Conservation (phyloP, 2,329 filamentous ascomycete genomes). For the Dactylella cylindrospora region DNA sequence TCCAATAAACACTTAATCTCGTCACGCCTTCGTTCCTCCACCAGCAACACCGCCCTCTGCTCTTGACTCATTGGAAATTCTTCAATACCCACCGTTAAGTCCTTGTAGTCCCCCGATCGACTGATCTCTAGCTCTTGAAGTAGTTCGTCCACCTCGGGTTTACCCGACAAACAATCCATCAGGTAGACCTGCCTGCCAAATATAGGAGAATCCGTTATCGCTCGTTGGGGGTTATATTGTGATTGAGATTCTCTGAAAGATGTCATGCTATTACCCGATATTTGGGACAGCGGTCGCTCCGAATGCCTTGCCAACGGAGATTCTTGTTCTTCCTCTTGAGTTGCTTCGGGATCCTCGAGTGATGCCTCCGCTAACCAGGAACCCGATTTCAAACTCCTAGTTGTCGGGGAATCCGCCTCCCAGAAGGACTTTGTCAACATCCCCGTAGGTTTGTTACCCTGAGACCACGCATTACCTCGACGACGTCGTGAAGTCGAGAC, state of each 20-base stretch:
- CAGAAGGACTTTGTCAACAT: slow-evolving; percentile 28
- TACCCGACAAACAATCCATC: slow-evolving; percentile 29
- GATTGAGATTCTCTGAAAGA: slow-evolving; percentile 5
- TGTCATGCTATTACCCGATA: slow-evolving; percentile 16
- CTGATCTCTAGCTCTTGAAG: slow-evolving; percentile 12
- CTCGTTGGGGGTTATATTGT: slow-evolving; percentile 6
- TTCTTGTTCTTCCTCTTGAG: neutral
- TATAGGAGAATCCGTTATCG: slow-evolving; percentile 10
- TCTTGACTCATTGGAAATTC: neutral
- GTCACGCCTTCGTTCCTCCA: slow-evolving; percentile 26
- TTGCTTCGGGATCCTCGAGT: neutral
- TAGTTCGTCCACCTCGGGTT: slow-evolving; percentile 19
- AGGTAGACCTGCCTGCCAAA: slow-evolving; percentile 35
- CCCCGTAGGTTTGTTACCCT: slow-evolving; percentile 11
- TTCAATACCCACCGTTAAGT: neutral
- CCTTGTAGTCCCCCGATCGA: slow-evolving; percentile 14
- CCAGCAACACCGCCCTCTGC: slow-evolving; percentile 22
- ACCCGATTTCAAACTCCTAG: slow-evolving; percentile 4
- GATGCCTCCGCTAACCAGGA: slow-evolving; percentile 4
- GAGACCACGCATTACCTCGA: neutral
- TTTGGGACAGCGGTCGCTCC: slow-evolving; percentile 31
- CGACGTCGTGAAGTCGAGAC: slow-evolving; percentile 5
- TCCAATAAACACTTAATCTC: slow-evolving; percentile 20
- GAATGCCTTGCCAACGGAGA: slow-evolving; percentile 4
- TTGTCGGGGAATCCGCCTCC: slow-evolving; percentile 35